phyloP scores from a whole-genome alignment of 2,329 filamentous ascomycete species.

The Aspergillus ochraceoroseus region DNA sequence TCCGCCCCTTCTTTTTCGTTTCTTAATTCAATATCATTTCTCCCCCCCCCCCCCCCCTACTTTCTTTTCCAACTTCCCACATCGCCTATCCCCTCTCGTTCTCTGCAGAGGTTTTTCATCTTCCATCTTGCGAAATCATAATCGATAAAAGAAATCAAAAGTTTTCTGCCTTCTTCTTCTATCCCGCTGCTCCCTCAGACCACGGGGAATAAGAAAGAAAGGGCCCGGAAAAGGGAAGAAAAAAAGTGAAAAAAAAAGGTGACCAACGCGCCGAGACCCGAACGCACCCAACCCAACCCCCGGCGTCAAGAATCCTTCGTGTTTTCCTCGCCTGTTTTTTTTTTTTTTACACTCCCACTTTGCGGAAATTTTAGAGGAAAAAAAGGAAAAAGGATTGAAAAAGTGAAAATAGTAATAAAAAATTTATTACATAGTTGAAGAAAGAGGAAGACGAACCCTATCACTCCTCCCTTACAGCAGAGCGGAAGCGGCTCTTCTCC shows the following conservation, averaged over 20 bases:
- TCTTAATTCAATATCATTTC: conserved; percentile 13
- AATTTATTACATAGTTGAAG: conserved; percentile 6
- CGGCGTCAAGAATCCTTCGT: conserved; percentile 23
- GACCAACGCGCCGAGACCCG: conserved; percentile 22
- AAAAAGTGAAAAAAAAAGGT: conserved; percentile 13
- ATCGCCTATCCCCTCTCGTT: conserved; percentile 3
- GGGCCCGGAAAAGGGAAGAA: conserved; percentile 14
- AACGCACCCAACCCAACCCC: conserved; percentile 15
- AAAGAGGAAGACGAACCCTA: conserved; percentile 8
- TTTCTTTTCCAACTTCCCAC: conserved; percentile 14
- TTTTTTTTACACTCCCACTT: conserved; percentile 23
- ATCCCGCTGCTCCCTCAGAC: conserved; percentile 5
- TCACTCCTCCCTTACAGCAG: conserved; percentile 11
- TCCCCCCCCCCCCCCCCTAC: conserved; percentile 14
- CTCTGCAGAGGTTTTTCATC: conserved; percentile 4
- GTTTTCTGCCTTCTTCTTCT: conserved; percentile 9
- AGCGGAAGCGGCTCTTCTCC: conserved; percentile 14
- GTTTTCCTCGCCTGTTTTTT: conserved; percentile 31
- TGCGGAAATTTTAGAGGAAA: conserved; percentile 21
- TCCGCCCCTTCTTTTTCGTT: conserved; percentile 11
- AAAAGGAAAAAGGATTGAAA: conserved; percentile 11
- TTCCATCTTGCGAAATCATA: conserved; percentile 4
- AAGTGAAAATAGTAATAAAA: conserved; percentile 7
- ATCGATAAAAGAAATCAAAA: conserved; percentile 3
- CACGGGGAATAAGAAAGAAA: conserved; percentile 13